Percentiles rank a stretch among this genome's conserved stretches.
These are phyloP conservation scores for Angomonas ambiguus DNA, from an alignment of 208 protist species.

Conservation along the genomic window DNA sequence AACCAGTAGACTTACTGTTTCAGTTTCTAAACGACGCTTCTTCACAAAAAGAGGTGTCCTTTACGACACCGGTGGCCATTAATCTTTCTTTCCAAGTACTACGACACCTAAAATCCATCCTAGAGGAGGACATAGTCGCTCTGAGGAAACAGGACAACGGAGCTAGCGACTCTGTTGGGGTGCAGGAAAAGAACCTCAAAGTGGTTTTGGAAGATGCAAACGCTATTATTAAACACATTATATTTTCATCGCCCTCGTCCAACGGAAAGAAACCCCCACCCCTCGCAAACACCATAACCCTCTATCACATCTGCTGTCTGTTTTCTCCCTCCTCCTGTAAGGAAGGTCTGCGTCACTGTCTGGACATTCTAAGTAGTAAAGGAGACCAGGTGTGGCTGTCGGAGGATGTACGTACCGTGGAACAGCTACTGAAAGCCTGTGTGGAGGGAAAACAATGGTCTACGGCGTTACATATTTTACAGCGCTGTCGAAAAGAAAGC, in stretches of 20 bases:
- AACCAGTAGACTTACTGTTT: neutral
- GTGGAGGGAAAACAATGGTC: conserved; percentile 43
- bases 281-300: neutral
- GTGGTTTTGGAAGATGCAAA: neutral
- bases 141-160: neutral
- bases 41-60: neutral
- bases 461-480: conserved; percentile 36
- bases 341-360: neutral
- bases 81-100: neutral
- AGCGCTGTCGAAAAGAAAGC: neutral
- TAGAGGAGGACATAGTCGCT: neutral
- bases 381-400: conserved; percentile 18
- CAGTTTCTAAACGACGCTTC: neutral
- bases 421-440: conserved; percentile 31
- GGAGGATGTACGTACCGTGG: conserved; percentile 24
- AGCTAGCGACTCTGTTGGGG: no score
- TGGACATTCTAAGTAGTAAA: neutral
- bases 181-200: neutral
- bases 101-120: neutral
- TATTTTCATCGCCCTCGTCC: neutral
- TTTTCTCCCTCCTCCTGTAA: neutral
- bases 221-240: neutral
- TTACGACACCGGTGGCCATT: neutral
- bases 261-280: no score
- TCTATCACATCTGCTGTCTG: neutral